Conservation (phyloP, 2,329 filamentous ascomycete genomes). For the Phaeosphaeria sp. region DNA sequence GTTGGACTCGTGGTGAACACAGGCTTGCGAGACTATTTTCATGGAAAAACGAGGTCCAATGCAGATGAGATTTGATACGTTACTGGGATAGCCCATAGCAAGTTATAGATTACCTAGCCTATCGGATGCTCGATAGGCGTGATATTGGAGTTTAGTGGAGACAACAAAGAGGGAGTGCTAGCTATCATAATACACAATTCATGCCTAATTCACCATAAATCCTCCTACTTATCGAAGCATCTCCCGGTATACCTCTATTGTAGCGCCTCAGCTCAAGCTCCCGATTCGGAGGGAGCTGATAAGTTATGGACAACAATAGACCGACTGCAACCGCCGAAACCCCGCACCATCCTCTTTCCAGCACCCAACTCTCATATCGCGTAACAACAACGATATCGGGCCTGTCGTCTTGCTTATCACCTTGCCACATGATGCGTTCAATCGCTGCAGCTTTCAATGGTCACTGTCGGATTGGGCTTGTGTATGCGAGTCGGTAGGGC, state of each 20-base stretch:
- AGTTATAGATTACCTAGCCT: no score
- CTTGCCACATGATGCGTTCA: slow-evolving; percentile 5
- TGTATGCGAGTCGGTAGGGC: slow-evolving; percentile 1
- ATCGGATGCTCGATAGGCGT: no score
- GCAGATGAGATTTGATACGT: neutral
- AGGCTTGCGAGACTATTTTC: slow-evolving; percentile 26
- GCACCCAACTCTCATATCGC: slow-evolving; percentile 7
- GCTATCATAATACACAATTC: no score
- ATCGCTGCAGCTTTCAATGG: neutral
- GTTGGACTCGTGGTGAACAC: slow-evolving; percentile 35
- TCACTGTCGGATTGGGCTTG: neutral
- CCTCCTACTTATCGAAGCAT: no score
- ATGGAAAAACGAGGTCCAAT: slow-evolving; percentile 8
- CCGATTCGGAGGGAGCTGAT: slow-evolving; percentile 7
- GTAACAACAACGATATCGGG: slow-evolving; percentile 3
- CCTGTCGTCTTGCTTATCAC: slow-evolving; percentile 13
- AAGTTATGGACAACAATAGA: slow-evolving; percentile 8
- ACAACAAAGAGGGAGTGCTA: no score
- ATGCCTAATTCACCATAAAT: no score
- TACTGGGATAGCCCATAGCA: no score
- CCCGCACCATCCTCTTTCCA: slow-evolving; percentile 13
- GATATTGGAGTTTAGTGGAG: no score
- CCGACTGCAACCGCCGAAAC: slow-evolving; percentile 19
- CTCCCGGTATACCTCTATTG: no score
- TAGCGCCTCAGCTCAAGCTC: neutral